These are phyloP conservation scores for Apiotrichum sp. DNA, from an alignment of 1,284 basidiomycete genomes.

Conservation along the genomic window DNA sequence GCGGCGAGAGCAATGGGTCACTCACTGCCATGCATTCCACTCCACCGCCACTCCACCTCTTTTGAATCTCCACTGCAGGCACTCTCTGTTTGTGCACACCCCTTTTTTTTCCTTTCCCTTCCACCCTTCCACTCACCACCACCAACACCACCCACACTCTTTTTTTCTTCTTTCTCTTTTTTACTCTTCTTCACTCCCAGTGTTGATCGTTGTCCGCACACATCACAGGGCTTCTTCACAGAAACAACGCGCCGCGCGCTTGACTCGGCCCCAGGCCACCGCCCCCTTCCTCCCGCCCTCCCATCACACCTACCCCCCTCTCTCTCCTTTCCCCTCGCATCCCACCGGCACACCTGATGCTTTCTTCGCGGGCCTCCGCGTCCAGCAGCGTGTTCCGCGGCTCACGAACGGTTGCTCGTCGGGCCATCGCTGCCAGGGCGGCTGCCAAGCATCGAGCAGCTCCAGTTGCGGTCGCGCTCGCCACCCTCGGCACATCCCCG, in stretches of 20 bases:
- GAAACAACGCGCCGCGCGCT: too few species aligned
- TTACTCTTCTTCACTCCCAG: neutral
- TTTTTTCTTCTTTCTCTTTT: neutral
- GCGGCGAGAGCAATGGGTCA: too few species aligned
- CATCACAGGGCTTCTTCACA: too few species aligned
- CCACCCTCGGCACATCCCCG: conserved; percentile 4
- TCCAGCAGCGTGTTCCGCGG: neutral
- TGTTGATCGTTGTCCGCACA: too few species aligned
- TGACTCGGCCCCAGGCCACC: too few species aligned
- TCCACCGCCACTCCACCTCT: too few species aligned
- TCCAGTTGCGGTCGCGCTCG: neutral
- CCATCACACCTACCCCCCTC: too few species aligned
- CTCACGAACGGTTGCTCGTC: neutral
- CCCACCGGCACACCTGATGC: neutral
- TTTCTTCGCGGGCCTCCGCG: conserved; percentile 6
- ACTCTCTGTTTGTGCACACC: too few species aligned
- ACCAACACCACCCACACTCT: neutral
- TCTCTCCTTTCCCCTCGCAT: too few species aligned
- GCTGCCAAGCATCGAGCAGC: neutral
- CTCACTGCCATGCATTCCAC: too few species aligned
- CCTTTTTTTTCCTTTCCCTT: neutral
- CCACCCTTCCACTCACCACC: neutral
- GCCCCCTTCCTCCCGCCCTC: too few species aligned
- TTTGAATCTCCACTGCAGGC: too few species aligned
- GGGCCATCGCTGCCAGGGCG: neutral